These are phyloP conservation scores for Rhynchosporium secalis DNA, from an alignment of 2,329 filamentous ascomycete genomes.

Conservation along the genomic window DNA sequence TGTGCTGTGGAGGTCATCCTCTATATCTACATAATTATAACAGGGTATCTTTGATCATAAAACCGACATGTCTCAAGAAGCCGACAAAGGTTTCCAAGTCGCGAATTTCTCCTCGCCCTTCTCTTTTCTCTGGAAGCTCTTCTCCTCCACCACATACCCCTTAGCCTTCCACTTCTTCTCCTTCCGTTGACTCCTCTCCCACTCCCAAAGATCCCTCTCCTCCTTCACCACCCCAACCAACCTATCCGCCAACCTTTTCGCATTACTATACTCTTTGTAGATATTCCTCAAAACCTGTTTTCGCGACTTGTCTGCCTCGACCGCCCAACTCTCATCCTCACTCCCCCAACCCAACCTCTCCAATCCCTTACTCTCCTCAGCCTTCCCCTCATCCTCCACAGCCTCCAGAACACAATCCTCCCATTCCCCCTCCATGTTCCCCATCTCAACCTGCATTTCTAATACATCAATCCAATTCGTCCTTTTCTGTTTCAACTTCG, in stretches of 20 bases:
- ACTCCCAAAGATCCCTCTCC: slow-evolving; percentile 47
- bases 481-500: slow-evolving; percentile 46
- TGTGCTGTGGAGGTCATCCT: neutral
- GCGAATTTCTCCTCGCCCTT: slow-evolving; percentile 4
- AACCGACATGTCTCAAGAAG: neutral
- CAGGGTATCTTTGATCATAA: slow-evolving; percentile 4
- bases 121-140: neutral
- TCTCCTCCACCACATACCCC: neutral
- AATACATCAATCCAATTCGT: slow-evolving; percentile 44
- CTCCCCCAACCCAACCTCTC: slow-evolving; percentile 4
- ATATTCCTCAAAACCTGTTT: neutral
- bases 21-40: neutral
- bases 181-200: slow-evolving; percentile 37
- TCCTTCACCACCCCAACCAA: slow-evolving; percentile 50
- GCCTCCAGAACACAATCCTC: slow-evolving; percentile 29
- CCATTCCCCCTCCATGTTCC: slow-evolving; percentile 30
- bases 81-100: neutral
- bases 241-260: slow-evolving; percentile 38
- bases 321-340: slow-evolving; percentile 15
- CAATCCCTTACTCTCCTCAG: slow-evolving; percentile 12
- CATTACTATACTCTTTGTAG: slow-evolving; percentile 34
- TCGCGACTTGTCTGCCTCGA: slow-evolving; percentile 9
- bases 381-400: slow-evolving; percentile 10
- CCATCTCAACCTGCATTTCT: slow-evolving; percentile 32
- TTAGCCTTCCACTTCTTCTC: slow-evolving; percentile 11